phyloP scores from a whole-genome alignment of 1,284 basidiomycete species.

The Puccinia hordei region DNA sequence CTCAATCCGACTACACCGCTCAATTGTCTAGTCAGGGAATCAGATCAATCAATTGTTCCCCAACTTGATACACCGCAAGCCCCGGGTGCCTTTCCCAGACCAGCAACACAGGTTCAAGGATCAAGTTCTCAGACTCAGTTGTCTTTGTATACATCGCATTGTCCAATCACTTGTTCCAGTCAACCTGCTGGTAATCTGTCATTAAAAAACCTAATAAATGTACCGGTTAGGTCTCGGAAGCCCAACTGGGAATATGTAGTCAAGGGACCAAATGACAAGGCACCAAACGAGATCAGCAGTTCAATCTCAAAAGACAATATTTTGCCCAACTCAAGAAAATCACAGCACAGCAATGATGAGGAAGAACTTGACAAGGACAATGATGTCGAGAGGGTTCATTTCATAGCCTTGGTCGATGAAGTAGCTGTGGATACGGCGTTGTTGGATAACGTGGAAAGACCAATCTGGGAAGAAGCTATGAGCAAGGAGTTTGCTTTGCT shows the following conservation, averaged over 20 bases:
- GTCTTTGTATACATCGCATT: too few species aligned
- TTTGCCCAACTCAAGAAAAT: neutral
- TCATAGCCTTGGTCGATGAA: neutral
- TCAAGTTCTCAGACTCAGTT: too few species aligned
- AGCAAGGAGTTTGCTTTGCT: neutral
- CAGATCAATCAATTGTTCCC: too few species aligned
- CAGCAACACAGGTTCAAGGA: too few species aligned
- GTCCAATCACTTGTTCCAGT: too few species aligned
- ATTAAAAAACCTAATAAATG: too few species aligned
- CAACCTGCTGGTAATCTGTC: too few species aligned
- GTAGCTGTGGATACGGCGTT: neutral
- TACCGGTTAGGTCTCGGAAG: neutral
- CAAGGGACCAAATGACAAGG: neutral
- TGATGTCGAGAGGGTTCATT: neutral
- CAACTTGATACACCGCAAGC: too few species aligned
- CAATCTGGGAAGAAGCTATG: constrained; percentile 16
- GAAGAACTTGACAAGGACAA: neutral
- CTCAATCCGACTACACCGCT: too few species aligned
- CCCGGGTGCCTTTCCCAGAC: too few species aligned
- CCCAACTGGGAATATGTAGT: neutral
- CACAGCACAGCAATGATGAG: neutral
- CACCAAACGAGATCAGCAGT: neutral
- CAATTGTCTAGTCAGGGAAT: too few species aligned
- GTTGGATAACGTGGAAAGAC: neutral
- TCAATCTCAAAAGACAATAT: constrained; percentile 12